Percentiles rank a stretch among this genome's conserved stretches.
Conservation (phyloP, 192 early-diverging fungal genomes). For the Coemansia erecta region DNA sequence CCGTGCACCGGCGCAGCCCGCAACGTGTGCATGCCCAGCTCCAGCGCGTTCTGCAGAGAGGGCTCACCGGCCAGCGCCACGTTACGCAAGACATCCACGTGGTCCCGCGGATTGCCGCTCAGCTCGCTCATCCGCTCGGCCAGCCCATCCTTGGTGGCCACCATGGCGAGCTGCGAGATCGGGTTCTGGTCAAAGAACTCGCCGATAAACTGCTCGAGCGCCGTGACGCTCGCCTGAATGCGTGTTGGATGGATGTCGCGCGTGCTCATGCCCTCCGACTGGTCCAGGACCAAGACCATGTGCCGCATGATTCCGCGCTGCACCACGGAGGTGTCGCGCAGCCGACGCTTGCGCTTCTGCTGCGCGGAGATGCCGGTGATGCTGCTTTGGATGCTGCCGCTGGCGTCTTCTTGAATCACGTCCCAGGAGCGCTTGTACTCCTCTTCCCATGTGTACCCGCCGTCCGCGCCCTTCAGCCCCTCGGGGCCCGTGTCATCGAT, state of each 20-base stretch:
- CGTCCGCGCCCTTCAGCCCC: conserved; percentile 45
- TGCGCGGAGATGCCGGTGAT: conserved; percentile 73
- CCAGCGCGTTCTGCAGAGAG: conserved; percentile 89
- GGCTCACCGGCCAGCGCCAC: conserved; percentile 80
- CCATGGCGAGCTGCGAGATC: conserved; percentile 80
- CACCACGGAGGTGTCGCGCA: conserved; percentile 68
- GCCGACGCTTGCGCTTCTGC: conserved; percentile 56
- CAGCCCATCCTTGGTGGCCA: conserved; percentile 80
- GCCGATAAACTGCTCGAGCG: conserved; percentile 69
- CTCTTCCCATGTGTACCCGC: conserved; percentile 90
- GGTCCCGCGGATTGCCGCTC: conserved; percentile 81
- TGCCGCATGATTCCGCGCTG: conserved; percentile 85
- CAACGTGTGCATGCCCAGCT: conserved; percentile 74
- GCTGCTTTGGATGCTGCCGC: conserved; percentile 73
- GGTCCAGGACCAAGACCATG: conserved; percentile 77
- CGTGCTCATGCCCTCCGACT: conserved; percentile 81
- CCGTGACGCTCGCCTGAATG: conserved; percentile 66
- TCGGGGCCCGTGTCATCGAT: conserved; percentile 47
- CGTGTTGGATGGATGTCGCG: conserved; percentile 82
- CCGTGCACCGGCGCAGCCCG: conserved; percentile 86
- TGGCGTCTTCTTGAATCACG: conserved; percentile 82
- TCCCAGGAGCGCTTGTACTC: conserved; percentile 98
- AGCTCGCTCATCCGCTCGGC: conserved; percentile 87
- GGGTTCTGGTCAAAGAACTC: conserved; percentile 98
- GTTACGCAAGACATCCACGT: conserved; percentile 66